Conservation (phyloP, 176 grass and related monocot genomes). For the Poa pratensis region DNA sequence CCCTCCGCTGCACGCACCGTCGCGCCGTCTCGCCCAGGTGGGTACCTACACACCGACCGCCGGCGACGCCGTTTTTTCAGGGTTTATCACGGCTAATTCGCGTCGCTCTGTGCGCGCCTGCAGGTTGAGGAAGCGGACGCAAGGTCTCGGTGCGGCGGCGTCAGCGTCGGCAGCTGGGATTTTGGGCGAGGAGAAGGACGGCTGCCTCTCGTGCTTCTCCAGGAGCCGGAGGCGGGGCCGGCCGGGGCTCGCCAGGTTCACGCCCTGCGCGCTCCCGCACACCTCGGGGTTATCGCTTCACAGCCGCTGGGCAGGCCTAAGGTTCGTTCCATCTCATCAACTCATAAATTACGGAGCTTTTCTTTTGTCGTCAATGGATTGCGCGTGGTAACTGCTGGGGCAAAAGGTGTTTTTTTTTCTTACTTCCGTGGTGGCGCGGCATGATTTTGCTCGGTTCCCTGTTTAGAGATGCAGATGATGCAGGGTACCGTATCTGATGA, state of each 20-base stretch:
- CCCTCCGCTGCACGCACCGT: conserved; percentile 49
- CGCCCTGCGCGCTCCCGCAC: conserved; percentile 60
- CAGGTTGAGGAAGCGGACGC: conserved; percentile 45
- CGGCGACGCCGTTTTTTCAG: neutral
- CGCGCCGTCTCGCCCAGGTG: conserved; percentile 39
- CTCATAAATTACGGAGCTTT: neutral
- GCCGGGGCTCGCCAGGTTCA: conserved; percentile 41
- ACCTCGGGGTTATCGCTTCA: conserved; percentile 34
- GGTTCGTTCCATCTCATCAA: conserved; percentile 30
- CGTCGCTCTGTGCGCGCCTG: neutral
- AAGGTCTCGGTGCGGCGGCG: neutral
- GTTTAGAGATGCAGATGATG: no score
- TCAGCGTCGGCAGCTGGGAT: conserved; percentile 9
- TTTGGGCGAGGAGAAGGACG: conserved; percentile 33
- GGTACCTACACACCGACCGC: neutral
- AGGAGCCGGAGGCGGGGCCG: conserved; percentile 42
- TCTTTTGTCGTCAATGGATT: neutral
- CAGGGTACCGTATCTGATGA: no score
- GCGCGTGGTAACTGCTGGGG: neutral
- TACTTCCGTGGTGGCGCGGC: neutral
- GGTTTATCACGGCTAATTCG: conserved; percentile 25
- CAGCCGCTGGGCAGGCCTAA: conserved; percentile 33
- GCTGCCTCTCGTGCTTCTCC: conserved; percentile 59
- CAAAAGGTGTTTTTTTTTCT: neutral
- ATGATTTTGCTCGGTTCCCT: no score